Percentiles rank a stretch among this genome's conserved stretches.
These are phyloP conservation scores for Oehlia diaphana DNA, from an alignment of 192 early-diverging fungal species.

Conservation along the genomic window DNA sequence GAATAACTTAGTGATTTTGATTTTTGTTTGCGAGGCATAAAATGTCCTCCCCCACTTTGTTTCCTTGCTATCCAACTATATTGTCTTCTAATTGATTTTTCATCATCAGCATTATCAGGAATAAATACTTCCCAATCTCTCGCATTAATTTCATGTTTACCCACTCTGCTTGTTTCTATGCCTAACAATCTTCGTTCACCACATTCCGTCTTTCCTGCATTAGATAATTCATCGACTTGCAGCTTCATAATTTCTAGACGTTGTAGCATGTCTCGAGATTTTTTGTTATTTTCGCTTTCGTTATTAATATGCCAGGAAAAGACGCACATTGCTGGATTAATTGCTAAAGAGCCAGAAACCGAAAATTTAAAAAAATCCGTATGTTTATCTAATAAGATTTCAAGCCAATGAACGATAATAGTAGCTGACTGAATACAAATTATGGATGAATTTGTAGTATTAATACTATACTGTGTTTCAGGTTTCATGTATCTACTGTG, in stretches of 20 bases:
- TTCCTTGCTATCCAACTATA: no score
- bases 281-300: neutral
- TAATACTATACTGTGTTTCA: neutral
- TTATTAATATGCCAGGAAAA: conserved; percentile 16
- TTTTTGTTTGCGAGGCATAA: no score
- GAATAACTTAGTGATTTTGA: no score
- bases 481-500: conserved; percentile 21
- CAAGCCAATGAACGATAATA: conserved; percentile 12
- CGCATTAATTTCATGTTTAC: neutral
- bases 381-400: neutral
- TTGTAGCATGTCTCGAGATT: neutral
- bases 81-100: neutral
- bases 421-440: conserved; percentile 15
- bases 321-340: conserved; percentile 16
- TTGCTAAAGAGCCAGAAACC: conserved; percentile 9
- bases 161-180: neutral
- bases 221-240: neutral
- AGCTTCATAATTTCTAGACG: neutral
- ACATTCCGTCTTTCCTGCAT: neutral
- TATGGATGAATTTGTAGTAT: conserved; percentile 5
- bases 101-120: conserved; percentile 8
- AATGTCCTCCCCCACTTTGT: no score
- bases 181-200: neutral
- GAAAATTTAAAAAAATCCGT: conserved; percentile 13
- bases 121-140: conserved; percentile 15